Evolutionary conservation across 2,329 filamentous ascomycete genomes (phyloP), one percentile per base, ranked within the genome.

Genomic region (Neofusicoccum umdonicola): DNA sequence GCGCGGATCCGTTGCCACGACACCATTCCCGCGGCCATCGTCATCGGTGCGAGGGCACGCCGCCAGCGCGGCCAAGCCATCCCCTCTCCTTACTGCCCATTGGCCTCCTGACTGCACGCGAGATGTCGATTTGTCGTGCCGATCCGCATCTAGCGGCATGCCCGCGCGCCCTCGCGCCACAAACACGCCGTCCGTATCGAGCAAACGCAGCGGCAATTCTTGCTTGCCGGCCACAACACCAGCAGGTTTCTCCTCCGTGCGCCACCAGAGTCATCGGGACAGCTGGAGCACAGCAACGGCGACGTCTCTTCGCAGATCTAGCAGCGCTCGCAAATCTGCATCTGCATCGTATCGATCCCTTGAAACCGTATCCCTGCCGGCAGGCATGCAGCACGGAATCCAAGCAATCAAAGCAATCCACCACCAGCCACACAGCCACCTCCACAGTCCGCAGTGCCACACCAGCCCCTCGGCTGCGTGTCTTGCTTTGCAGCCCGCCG

Each of bases 291-390:
- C 3, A 17, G 17, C 11, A 5, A 41, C 11, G 15, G n/a, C 35
- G 27, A 35, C 13, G 34, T 27, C 5, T 37, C 50, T n/a, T 22
- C 34, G 6, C 50, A 39, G 50, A 54, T 47, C 27, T 60, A 3
- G 15, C 56, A 22, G 27, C 31, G 27, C 56, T 60, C 56, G 56
- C 56, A 60, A 35, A 60, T 60, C 56, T 60, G n/a, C 39, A 45
- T 58, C 54, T 39, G 37, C 37, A 39, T 39, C 9, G 11, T 31
- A 34, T 5, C 35, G 54, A 45, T 44, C 54, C 13, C n/a, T 34
- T 27, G 56, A 22, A 60, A 47, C 41, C 9, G 15, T 15, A 60
- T 60, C 56, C 56, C 42, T 60, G 56, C 42, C 4, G 7, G 11
- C 56, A 15, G 9, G 54, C 39, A 19, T 0, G n/a, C 0, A 15